Evolutionary conservation across 2,329 filamentous ascomycete genomes (phyloP), one percentile per base, ranked within the genome.

Genomic region (Fusarium pilosicola): DNA sequence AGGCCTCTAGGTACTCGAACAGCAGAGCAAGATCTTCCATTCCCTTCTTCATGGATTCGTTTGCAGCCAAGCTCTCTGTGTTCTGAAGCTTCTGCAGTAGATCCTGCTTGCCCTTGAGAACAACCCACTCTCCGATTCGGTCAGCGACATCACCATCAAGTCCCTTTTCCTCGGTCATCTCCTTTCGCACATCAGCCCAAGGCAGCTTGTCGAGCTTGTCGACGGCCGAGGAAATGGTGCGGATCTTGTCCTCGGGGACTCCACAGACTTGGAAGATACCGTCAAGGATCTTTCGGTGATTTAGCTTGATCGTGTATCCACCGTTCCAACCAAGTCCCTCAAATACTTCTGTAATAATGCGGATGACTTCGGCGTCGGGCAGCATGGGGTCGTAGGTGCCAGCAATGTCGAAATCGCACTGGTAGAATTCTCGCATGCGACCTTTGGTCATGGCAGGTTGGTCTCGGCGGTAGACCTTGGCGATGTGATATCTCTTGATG

Each of bases 371-470:
- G 42, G 95, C 93, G 80, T 98, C 96, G 64, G 95, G 94, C 32
- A 97, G 88, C 95, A 98, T 97, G 61, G 94, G 84, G 81, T 97
- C 96, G 85, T 94, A 97, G 46, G 85, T 86, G 70, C 95, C 95
- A 18, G 95, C 95, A 84, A 98, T 96, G 81, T 98, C 95, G 80
- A 98, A 97, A 84, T 98, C 96, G 85, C 95, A 98, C 84, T 98
- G 95, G 85, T 97, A 97, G 84, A 97, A 97, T 84, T 98, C 96
- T 79, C 96, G 90, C 93, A 97, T 96, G 61, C 95, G 91, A 58
- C 95, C 96, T 82, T 97, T 96, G 71, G 92, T 94, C 85, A 98
- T 94, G 70, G 94, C 77, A 18, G 83, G 83, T 71, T 85, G 83
- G 65, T 85, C 83, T 76, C 83, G 76, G 54, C 84, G 83, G 80